Percentiles rank a stretch among this genome's conserved stretches.
These are phyloP conservation scores for Quercus lobata DNA, from an alignment of 331 rosid species.

Conservation along the genomic window DNA sequence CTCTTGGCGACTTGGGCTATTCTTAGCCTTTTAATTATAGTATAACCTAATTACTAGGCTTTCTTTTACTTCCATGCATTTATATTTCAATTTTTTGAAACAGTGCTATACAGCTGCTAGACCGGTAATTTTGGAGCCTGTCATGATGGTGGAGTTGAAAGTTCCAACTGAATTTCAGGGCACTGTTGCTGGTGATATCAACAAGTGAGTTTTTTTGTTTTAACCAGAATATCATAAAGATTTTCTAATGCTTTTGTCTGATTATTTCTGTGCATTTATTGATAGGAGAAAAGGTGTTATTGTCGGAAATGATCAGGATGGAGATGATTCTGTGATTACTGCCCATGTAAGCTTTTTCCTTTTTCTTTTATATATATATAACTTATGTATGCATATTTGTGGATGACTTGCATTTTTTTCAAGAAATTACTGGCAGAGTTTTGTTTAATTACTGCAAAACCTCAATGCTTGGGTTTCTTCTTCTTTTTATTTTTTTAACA, in stretches of 20 bases:
- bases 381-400: background rate
- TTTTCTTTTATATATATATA: background rate
- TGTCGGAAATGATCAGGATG: constrained; percentile 98
- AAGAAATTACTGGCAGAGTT: background rate
- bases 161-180: constrained; percentile 99
- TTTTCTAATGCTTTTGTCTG: constrained; percentile 17
- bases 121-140: constrained; percentile 94
- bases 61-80: background rate
- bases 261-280: constrained; percentile 6
- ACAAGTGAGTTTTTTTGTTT: constrained; percentile 57
- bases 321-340: constrained; percentile 89
- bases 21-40: background rate
- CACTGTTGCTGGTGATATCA: constrained; percentile 91
- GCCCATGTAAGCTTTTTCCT: constrained; percentile 61
- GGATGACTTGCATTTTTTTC: background rate
- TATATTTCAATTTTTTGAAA: constrained; percentile 15
- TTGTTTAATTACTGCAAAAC: background rate
- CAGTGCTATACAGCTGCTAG: constrained; percentile 85
- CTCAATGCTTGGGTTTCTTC: background rate
- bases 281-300: constrained; percentile 91
- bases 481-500: background rate
- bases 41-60: constrained; percentile 2
- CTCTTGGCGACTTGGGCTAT: background rate
- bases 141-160: constrained; percentile 93
- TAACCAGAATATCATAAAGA: background rate